A percentile compares a stretch with the other conserved stretches of the same genome.
Evolutionary conservation across 257 asterid genomes (phyloP).

Genomic region (Petunia secreta): DNA sequence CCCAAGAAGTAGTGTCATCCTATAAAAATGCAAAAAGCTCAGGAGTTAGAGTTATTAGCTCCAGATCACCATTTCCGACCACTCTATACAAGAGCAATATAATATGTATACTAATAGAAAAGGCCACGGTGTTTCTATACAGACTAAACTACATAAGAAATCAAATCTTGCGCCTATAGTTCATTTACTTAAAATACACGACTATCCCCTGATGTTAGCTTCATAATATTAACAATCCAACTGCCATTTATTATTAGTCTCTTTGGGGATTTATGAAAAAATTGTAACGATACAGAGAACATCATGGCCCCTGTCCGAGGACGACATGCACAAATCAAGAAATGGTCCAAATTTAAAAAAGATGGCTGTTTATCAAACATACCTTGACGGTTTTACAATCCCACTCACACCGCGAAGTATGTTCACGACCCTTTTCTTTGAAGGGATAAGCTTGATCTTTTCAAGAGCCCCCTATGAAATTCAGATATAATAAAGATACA

Average conservation of each 20-base stretch:
- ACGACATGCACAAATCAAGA: not conserved
- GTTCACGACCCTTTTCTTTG: conserved; percentile 69
- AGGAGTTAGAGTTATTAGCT: not conserved
- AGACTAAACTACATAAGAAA: no score
- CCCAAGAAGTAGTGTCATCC: conserved; percentile 96
- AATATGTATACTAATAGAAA: not conserved
- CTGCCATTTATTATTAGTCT: no score
- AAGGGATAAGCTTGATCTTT: conserved; percentile 70
- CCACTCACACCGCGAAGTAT: conserved; percentile 80
- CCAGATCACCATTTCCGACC: not conserved
- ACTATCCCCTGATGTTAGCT: no score
- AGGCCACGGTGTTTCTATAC: no score
- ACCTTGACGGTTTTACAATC: conserved; percentile 86
- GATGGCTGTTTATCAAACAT: conserved; percentile 29
- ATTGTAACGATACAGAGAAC: no score
- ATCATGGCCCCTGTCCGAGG: no score
- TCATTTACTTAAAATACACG: no score
- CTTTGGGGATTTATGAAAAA: no score
- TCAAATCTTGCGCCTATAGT: no score
- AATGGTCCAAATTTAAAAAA: not conserved
- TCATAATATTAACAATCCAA: no score
- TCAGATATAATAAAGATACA: not conserved
- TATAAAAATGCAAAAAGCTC: conserved; percentile 31
- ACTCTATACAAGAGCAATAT: not conserved
- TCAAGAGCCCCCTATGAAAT: conserved; percentile 62